A percentile compares a stretch with the other conserved stretches of the same genome.
Conservation (phyloP, 331 rosid species). For the Spiraea crenata region DNA sequence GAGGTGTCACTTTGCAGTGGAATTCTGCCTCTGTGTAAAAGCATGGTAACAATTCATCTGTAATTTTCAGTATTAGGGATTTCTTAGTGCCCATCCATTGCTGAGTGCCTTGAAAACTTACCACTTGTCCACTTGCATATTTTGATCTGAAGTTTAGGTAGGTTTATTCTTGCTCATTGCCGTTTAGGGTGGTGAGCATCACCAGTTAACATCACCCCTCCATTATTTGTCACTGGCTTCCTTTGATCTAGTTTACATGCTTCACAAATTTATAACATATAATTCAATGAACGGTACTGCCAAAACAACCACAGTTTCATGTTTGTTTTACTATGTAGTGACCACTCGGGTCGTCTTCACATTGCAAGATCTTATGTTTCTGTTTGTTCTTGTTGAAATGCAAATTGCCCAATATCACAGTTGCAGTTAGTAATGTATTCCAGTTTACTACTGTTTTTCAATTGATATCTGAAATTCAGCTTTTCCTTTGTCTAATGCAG, state of each 20-base stretch:
- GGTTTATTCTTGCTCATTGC: too few relatives aligned
- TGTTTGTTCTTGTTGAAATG: constrained; percentile 6
- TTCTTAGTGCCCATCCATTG: neutral
- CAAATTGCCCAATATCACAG: neutral
- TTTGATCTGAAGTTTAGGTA: neutral
- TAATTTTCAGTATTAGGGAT: neutral
- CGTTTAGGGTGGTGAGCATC: too few relatives aligned
- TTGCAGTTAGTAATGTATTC: neutral
- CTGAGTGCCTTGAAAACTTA: constrained; percentile 5
- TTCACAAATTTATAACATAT: too few relatives aligned
- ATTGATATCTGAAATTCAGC: neutral
- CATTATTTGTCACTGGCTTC: too few relatives aligned
- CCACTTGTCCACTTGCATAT: neutral
- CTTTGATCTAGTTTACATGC: too few relatives aligned
- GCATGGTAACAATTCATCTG: neutral
- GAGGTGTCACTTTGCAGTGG: constrained; percentile 12
- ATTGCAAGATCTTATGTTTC: neutral
- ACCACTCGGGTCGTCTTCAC: neutral
- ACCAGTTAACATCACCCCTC: too few relatives aligned
- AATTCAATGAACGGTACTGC: neutral
- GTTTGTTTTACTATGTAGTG: neutral
- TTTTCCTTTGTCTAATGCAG: constrained; percentile 33
- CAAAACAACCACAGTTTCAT: neutral
- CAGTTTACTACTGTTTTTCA: neutral
- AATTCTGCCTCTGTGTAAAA: constrained; percentile 19